Evolutionary conservation across 305 asterid species (phyloP), one percentile per base, ranked within the genome.

Genomic region (Coffea humblotiana): DNA sequence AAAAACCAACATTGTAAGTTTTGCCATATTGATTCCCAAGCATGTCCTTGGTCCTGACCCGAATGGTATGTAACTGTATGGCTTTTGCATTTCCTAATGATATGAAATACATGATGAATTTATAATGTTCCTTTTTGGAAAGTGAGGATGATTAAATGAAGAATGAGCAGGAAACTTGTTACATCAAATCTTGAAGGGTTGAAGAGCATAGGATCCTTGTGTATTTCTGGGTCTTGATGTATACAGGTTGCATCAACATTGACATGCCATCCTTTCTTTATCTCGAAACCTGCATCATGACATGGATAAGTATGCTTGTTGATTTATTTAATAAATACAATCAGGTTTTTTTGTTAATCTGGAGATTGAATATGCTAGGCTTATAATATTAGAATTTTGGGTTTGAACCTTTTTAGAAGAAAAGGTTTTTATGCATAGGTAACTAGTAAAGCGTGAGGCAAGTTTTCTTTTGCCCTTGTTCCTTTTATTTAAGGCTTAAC

Each of bases 241-340:
- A 90, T 88, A 18, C 86, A 84, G 54, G 90, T 84, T 47, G 94
- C 89, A 70, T 90, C 94, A 47, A 89, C 71, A 72, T 90, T 88
- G 32, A 85, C 94, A 79, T 88, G 87, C 94, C 92, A 89, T 45
- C 94, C 94, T 79, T 86, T 90, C 89, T 84, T 89, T 86, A 90
- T 89, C 77, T 83, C 88, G 68, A 83, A 80, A 40, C 91, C 94
- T 90, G 89, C 72, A 75, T 15, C 4, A 78, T 16, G 37, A 60
- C 63, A 77, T 43, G 16, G 15, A 63, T 56, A 78, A 58, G 27
- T 27, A 45, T 68, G 66, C 45, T 21, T 45, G 43, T 56, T 19
- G 45, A 51, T 77, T 27, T 8, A 45, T 67, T 16, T 58, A 37
- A 23, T 14, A 58, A 37, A 37, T 3, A 35, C 54, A 75, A 23